Base-by-base conservation (phyloP, 768 basidiomycete species). In the Glaciozyma martinii region DNA sequence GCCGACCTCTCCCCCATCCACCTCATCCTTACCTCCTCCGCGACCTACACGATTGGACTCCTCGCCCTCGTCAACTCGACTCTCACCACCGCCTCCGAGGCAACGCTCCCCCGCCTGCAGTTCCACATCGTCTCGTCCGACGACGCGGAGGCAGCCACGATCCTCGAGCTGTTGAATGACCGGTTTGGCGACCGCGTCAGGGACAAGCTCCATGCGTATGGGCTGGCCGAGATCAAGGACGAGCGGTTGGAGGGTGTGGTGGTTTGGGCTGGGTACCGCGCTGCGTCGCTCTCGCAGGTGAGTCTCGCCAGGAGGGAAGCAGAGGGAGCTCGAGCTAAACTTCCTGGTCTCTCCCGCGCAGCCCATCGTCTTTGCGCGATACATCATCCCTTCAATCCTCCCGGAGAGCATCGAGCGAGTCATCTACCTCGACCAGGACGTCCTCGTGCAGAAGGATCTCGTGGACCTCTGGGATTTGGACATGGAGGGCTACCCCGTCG, bases 341-440 rank as follows among this genome's bases (percentile, higher is more conserved):
- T 15, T 3, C 52, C 29, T n/a, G n/a, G n/a, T n/a, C n/a, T n/a
- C 30, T 19, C 9, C 15, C 53, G 19, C 46, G 30, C 29, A 54
- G 53, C 58, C 58, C 2, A 47, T 59, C 44, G 58, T 59, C 43
- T 59, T 44, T 23, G 58, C 58, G 15, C 44, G 58, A 13, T 59
- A 29, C 44, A 15, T 54, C 32, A 44, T 59, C n/a, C 44, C 29
- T 3, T n/a, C 29, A 9, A 9, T 43, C 19, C 58, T 59, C 13
- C 21, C 46, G 15, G 29, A 44, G 16, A n/a, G 30, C 18, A n/a
- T 59, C 6, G 37, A 59, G 27, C 42, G 46, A 21, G 46, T 49
- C 58, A 59, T 59, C 30, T 59, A 59, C 58, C 58, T 59, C 58
- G 58, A 59, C 44, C 58, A 59, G n/a, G 58, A 59, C 44, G 46